These are phyloP conservation scores for Escallonia herrerae DNA, from an alignment of 129 eudicot genomes.

Conservation along the genomic window DNA sequence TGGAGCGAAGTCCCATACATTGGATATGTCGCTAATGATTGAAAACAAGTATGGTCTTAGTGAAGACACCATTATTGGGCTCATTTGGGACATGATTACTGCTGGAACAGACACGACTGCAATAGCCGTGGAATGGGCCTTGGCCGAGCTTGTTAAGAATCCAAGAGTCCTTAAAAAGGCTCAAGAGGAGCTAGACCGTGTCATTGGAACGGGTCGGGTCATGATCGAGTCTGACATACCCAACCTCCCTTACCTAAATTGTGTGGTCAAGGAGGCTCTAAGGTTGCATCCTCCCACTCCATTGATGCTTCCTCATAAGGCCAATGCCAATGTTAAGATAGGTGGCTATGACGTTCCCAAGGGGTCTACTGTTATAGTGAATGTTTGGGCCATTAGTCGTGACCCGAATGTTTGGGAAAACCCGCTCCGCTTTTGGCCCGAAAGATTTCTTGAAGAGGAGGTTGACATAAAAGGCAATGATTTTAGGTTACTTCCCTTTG, in stretches of 20 bases:
- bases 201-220: conserved; percentile 49
- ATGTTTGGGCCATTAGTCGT: conserved; percentile 78
- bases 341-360: conserved; percentile 78
- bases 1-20: conserved; percentile 54
- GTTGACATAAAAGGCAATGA: conserved; percentile 84
- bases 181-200: conserved; percentile 61
- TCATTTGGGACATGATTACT: conserved; percentile 86
- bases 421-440: conserved; percentile 55
- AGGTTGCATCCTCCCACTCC: conserved; percentile 85
- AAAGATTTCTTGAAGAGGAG: conserved; percentile 62
- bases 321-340: conserved; percentile 50
- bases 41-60: conserved; percentile 58
- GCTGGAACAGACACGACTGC: conserved; percentile 80
- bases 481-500: conserved; percentile 61
- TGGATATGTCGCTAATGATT: conserved; percentile 57
- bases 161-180: conserved; percentile 71
- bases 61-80: conserved; percentile 67
- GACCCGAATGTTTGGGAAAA: conserved; percentile 51
- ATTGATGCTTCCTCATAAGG: conserved; percentile 66
- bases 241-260: conserved; percentile 62
- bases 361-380: conserved; percentile 55
- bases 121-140: conserved; percentile 70
- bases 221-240: conserved; percentile 56
- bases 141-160: conserved; percentile 76
- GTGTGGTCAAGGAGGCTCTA: conserved; percentile 62